Percentiles rank a stretch among this genome's conserved stretches.
Conservation (phyloP, 2,329 filamentous ascomycete genomes). For the Aspergillus brunneoviolaceus region DNA sequence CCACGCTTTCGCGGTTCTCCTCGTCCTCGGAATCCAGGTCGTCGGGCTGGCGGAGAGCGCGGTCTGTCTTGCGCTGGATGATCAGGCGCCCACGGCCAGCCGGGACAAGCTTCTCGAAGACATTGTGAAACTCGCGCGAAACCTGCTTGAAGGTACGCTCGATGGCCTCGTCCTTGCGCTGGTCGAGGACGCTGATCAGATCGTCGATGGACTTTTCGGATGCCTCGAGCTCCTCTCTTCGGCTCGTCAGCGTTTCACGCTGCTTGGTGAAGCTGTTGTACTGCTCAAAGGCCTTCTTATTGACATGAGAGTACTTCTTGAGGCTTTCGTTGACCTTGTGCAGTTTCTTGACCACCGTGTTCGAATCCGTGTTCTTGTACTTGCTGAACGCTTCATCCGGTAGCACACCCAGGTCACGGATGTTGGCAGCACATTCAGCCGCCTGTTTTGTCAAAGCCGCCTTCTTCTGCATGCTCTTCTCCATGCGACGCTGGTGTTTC, state of each 20-base stretch:
- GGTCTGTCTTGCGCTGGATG: conserved; percentile 87
- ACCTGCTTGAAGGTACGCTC: conserved; percentile 99
- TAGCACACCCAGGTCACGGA: conserved; percentile 87
- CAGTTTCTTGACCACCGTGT: conserved; percentile 70
- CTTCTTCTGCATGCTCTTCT: conserved; percentile 88
- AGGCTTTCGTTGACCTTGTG: conserved; percentile 89
- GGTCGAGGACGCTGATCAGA: conserved; percentile 87
- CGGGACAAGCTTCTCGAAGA: conserved; percentile 93
- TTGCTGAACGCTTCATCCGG: conserved; percentile 92
- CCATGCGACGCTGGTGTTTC: conserved; percentile 83
- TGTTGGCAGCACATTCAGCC: conserved; percentile 79
- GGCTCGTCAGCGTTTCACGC: conserved; percentile 79
- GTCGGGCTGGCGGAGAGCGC: conserved; percentile 62
- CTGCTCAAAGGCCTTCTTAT: conserved; percentile 99
- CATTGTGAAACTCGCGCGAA: conserved; percentile 83
- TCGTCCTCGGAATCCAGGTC: conserved; percentile 66
- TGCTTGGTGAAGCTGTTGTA: conserved; percentile 96
- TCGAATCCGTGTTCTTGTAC: conserved; percentile 78
- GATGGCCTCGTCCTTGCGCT: conserved; percentile 95
- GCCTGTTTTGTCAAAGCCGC: conserved; percentile 74
- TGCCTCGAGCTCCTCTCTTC: conserved; percentile 81
- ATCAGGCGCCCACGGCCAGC: conserved; percentile 87
- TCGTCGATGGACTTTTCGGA: conserved; percentile 87
- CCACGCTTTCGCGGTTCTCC: conserved; percentile 64
- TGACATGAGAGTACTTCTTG: conserved; percentile 97